phyloP scores from a whole-genome alignment of 768 basidiomycete genomes.

The Mycena metata region DNA sequence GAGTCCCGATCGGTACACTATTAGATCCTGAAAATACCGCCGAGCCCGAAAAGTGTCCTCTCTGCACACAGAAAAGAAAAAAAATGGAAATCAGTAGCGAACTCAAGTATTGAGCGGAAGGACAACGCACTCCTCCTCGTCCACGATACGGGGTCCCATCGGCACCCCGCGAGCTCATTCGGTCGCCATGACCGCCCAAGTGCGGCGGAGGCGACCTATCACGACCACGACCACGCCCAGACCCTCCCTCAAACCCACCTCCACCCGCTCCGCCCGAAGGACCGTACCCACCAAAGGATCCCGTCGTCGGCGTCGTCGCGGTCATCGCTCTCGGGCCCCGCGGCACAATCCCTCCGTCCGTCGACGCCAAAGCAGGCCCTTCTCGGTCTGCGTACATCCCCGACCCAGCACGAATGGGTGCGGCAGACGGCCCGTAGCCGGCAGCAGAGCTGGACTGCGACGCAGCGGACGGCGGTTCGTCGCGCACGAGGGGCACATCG shows the following conservation, averaged over 20 bases:
- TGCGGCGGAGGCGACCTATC: slow-evolving; percentile 33
- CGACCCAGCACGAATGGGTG: slow-evolving; percentile 27
- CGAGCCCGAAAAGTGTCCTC: not conserved
- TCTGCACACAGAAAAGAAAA: slow-evolving; percentile 8
- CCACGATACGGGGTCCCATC: slow-evolving; percentile 18
- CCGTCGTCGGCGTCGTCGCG: slow-evolving; percentile 14
- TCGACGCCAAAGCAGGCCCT: slow-evolving; percentile 10
- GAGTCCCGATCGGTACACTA: slow-evolving; percentile 21
- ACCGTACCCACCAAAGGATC: slow-evolving; percentile 22
- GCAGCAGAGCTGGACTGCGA: not conserved
- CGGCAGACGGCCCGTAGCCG: slow-evolving; percentile 2
- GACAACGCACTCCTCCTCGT: slow-evolving; percentile 31
- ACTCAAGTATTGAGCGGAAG: not conserved
- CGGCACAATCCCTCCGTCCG: slow-evolving; percentile 22
- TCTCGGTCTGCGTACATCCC: slow-evolving; percentile 36
- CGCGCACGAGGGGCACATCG: not conserved
- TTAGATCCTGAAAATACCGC: slow-evolving; percentile 27
- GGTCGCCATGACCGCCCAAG: slow-evolving; percentile 19
- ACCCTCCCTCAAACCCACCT: slow-evolving; percentile 15
- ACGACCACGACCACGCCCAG: slow-evolving; percentile 20
- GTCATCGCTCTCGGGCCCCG: slow-evolving; percentile 36
- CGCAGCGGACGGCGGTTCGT: slow-evolving; percentile 4
- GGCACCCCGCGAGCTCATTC: slow-evolving; percentile 10
- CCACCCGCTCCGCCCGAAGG: not conserved
- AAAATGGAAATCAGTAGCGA: not conserved